Base-by-base conservation (phyloP, 2,329 filamentous ascomycete genomes). In the Grosmannia serpens region DNA sequence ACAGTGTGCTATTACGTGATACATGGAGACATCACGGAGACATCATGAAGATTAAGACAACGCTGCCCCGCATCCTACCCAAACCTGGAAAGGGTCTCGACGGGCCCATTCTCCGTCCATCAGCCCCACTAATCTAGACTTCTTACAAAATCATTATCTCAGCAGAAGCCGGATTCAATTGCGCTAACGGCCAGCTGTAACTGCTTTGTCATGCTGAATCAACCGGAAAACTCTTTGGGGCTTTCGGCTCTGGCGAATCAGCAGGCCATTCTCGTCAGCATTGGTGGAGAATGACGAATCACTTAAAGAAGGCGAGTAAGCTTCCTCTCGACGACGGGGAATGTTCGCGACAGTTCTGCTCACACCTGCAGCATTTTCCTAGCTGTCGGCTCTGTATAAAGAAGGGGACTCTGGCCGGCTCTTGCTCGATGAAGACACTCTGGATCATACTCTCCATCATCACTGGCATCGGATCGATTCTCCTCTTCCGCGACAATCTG, bases 371-470 rank as follows among this genome's bases (percentile, higher is more conserved):
- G 24, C 6, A 4, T 49, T 7, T n/a, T 22, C 13, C 47, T 31
- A 13, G n/a, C 35, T 5, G 31, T 29, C 33, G 2, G 10, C 8
- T 35, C n/a, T 31, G 17, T 46, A 57, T 57, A 57, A 57, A 52
- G 35, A 44, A 10, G 10, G 31, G 3, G 15, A 17, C 31, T n/a
- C 33, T 8, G 17, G 15, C 46, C 20, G 20, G 10, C 7, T 17
- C 15, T 2, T 44, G 6, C 31, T 50, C 35, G 17, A 76, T 76
- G 74, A 73, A 68, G 69, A 62, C 67, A 62, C 57, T 74, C 58
- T 70, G 71, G 62, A 64, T 73, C 61, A 62, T 66, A 54, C 65
- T 74, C 56, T 72, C 73, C 58, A 65, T 73, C 62, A 59, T 74
- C 58, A 64, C 74, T 60, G 73, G 70, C 59, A 62, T 74, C 61